Evolutionary conservation across 345 rosid species (phyloP).

Genomic region (Stellera chamaejasme): DNA sequence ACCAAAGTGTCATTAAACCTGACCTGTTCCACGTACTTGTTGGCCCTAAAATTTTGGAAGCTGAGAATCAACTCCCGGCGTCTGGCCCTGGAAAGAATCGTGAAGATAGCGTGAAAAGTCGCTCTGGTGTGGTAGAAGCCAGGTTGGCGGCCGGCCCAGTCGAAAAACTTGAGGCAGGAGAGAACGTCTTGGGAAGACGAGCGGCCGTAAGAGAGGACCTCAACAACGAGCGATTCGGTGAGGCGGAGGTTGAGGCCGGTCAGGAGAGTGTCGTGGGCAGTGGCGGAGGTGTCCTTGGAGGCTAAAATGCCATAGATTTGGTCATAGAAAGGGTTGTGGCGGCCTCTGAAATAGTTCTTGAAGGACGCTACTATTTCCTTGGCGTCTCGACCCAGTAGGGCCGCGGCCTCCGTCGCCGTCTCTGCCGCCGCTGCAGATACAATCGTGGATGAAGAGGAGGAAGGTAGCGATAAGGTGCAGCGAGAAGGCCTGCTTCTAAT

Average conservation of each 20-base stretch:
- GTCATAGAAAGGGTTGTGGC: constrained; percentile 19
- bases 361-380: constrained; percentile 32
- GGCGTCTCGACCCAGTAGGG: constrained; percentile 4
- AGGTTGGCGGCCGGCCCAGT: constrained; percentile 78
- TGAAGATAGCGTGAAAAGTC: constrained; percentile 61
- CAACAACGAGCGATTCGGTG: constrained; percentile 45
- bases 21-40: constrained; percentile 10
- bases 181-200: constrained; percentile 29
- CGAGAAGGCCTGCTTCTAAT: no score
- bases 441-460: no score
- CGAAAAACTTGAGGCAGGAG: constrained; percentile 78
- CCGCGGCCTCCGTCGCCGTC: no score
- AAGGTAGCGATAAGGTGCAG: no score
- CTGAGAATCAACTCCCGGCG: constrained; percentile 32
- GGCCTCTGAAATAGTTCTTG: constrained; percentile 54
- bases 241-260: constrained; percentile 41
- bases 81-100: constrained; percentile 49
- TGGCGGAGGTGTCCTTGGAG: constrained; percentile 9
- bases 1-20: constrained; percentile 54
- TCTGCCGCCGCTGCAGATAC: no score
- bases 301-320: constrained; percentile 36
- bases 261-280: constrained; percentile 25
- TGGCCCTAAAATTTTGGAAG: constrained; percentile 22
- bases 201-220: constrained; percentile 45
- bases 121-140: constrained; percentile 55